Evolutionary conservation across 1,139 yeast genomes (phyloP), one percentile per base, ranked within the genome.

Genomic region (Candida anutae): DNA sequence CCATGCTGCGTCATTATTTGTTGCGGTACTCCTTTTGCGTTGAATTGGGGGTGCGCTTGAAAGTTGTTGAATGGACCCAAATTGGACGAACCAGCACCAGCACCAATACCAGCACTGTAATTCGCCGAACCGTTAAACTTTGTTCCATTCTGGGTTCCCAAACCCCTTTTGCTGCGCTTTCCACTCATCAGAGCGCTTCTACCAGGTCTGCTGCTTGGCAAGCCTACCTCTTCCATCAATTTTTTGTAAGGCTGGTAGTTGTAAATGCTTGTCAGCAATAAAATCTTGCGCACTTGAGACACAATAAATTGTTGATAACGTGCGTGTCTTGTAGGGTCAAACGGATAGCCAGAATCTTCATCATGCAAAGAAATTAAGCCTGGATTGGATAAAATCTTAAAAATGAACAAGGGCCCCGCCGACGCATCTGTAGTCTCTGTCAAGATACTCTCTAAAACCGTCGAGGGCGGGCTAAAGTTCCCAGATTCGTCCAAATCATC

Each of bases 191-290:
- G 46, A 4, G 46, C 27, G n/a, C 55, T 42, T 30, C 66, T 44
- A 29, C 51, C 53, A 27, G 62, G 42, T 32, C 68, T 45, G 26
- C 53, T 53, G 35, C 53, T 56, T 5, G 68, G 52, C 28, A 88
- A 62, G 5, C 97, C 97, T 38, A 87, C 93, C 52, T 90, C 97
- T 41, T 90, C 97, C 74, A 88, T 74, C 33, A 90, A 62, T 40
- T 94, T 75, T 49, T 84, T 83, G 54, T 85, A 84, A 16, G 83
- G 84, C 47, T 84, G 94, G 19, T 69, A 69, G 30, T 68, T 64
- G 21, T 47, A 44, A 13, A 76, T 69, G 34, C 74, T 77, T 40
- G 74, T 56, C 25, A 76, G 77, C 31, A 76, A 53, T 31, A 84
- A 58, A 5, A 77, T 70, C 29, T 69, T 57, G 36, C 87, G 65